Conservation (phyloP, 495 filamentous ascomycete species). For the Extremus antarcticus region DNA sequence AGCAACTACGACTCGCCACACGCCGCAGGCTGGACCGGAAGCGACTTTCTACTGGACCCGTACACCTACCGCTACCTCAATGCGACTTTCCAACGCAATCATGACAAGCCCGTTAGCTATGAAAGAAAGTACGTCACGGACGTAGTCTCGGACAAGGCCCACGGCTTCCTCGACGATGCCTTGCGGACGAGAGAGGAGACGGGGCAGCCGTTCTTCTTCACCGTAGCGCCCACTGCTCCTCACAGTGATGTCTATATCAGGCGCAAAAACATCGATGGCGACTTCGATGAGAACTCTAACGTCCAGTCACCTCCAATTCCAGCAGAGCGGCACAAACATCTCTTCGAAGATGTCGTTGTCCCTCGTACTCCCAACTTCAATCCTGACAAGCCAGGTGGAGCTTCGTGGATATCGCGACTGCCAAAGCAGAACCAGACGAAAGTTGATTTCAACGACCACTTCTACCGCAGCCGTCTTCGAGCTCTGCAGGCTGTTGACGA, state of each 20-base stretch:
- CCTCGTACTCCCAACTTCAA: conserved; percentile 43
- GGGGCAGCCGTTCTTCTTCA: conserved; percentile 53
- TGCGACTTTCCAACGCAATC: conserved; percentile 53
- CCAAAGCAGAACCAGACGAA: conserved; percentile 41
- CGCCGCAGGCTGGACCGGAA: conserved; percentile 44
- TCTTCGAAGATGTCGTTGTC: conserved; percentile 38
- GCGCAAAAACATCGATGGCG: conserved; percentile 19
- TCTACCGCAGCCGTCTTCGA: conserved; percentile 52
- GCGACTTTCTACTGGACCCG: conserved; percentile 61
- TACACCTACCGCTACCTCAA: conserved; percentile 64
- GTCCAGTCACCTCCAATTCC: conserved; percentile 19
- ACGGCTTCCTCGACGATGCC: conserved; percentile 54
- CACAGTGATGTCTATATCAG: conserved; percentile 46
- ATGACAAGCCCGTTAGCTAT: conserved; percentile 32
- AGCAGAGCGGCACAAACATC: conserved; percentile 32
- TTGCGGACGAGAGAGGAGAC: conserved; percentile 27
- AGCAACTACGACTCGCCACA: conserved; percentile 36
- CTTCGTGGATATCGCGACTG: conserved; percentile 50
- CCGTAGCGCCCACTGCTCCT: conserved; percentile 54
- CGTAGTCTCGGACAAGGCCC: conserved; percentile 50
- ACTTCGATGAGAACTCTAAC: conserved; percentile 12
- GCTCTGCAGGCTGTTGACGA: conserved; percentile 61
- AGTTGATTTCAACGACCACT: conserved; percentile 57
- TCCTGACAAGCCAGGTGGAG: conserved; percentile 39
- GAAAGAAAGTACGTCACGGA: conserved; percentile 45